These are phyloP conservation scores for Suillus subaureus DNA, from an alignment of 768 basidiomycete species.

Conservation along the genomic window DNA sequence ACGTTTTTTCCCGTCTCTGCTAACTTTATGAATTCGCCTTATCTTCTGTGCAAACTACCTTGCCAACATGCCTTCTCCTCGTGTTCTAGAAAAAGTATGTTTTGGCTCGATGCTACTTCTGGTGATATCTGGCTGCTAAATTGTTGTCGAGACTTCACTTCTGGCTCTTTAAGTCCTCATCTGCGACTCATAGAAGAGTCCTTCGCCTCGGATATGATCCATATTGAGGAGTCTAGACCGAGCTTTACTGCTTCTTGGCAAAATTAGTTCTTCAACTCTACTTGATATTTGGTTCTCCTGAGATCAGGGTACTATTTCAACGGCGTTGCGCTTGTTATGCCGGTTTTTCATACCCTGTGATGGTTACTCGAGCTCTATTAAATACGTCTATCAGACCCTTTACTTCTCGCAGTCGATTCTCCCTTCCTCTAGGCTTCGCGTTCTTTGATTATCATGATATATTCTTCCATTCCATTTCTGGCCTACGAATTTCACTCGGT, in stretches of 20 bases:
- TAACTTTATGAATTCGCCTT: neutral
- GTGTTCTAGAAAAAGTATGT: neutral
- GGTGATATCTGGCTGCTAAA: neutral
- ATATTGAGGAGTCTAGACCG: conserved; percentile 9
- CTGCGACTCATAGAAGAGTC: conserved; percentile 12
- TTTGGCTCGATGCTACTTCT: conserved; percentile 3
- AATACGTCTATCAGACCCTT: conserved; percentile 20
- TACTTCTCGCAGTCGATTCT: conserved; percentile 13
- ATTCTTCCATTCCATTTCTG: neutral
- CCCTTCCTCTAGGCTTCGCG: conserved; percentile 16
- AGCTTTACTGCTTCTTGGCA: conserved; percentile 9
- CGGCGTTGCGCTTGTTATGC: neutral
- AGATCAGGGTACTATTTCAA: neutral
- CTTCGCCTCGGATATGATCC: conserved; percentile 9
- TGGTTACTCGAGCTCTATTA: conserved; percentile 6
- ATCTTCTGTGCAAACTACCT: conserved; percentile 1
- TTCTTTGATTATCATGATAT: conserved; percentile 10
- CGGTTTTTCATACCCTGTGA: conserved; percentile 12
- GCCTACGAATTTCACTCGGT: conserved; percentile 13
- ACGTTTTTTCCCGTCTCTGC: conserved; percentile 2
- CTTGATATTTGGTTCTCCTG: neutral
- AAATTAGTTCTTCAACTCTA: neutral
- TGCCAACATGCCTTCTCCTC: conserved; percentile 3
- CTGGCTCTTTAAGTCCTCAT: conserved; percentile 6
- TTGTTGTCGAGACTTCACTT: conserved; percentile 6